Percentiles rank a stretch among this genome's conserved stretches.
phyloP scores from a whole-genome alignment of 352 stramenopile genomes.

The Chloridella minuta region DNA sequence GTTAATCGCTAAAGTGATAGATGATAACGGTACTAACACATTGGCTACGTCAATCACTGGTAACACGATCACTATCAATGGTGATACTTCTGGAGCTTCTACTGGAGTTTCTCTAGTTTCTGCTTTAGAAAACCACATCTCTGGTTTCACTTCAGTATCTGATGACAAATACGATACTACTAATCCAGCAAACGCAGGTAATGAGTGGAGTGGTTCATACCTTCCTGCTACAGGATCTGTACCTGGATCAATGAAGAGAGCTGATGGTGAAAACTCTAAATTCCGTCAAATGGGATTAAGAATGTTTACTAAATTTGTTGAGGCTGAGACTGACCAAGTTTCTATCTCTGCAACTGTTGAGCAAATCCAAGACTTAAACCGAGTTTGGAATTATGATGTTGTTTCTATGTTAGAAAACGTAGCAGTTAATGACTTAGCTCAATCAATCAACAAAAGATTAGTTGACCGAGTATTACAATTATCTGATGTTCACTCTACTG shows the following conservation, averaged over 20 bases:
- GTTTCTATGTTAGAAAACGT: background rate
- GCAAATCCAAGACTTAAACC: background rate
- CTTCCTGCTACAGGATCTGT: too few relatives aligned
- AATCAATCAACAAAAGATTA: background rate
- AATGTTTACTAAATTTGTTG: background rate
- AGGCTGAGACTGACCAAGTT: background rate
- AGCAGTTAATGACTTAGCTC: background rate
- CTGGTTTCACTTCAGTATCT: background rate
- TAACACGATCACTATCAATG: too few relatives aligned
- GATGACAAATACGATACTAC: background rate
- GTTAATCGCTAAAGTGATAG: too few relatives aligned
- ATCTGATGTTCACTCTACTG: too few relatives aligned
- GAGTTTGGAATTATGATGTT: background rate
- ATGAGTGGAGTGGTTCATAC: too few relatives aligned
- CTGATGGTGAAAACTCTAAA: background rate
- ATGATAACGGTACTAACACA: too few relatives aligned
- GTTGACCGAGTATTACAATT: too few relatives aligned
- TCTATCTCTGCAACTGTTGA: background rate
- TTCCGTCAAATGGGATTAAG: background rate
- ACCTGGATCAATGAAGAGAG: background rate
- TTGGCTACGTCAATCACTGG: too few relatives aligned
- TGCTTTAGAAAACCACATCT: background rate
- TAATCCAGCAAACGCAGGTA: too few relatives aligned
- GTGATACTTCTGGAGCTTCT: background rate
- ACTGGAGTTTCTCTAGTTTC: background rate